phyloP scores from a whole-genome alignment of 2,329 filamentous ascomycete species.

The Alternaria burnsii region DNA sequence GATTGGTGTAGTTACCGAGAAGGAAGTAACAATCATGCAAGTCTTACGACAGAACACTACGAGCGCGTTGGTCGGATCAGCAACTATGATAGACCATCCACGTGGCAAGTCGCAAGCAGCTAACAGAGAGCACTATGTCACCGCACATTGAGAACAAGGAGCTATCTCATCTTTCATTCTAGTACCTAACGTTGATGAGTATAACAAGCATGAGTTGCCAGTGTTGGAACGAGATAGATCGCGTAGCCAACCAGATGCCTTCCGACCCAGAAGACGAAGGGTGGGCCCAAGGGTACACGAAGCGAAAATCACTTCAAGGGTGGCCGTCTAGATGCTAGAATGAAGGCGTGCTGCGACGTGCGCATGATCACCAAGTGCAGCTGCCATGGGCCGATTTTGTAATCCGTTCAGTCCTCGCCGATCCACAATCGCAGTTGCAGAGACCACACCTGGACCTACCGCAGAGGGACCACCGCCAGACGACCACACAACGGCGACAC shows the following conservation, averaged over 20 bases:
- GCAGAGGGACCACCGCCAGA: background rate
- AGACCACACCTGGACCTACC: background rate
- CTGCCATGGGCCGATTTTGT: conserved; percentile 1
- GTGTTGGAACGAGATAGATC: background rate
- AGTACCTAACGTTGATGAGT: background rate
- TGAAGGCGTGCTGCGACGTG: background rate
- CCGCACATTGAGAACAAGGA: background rate
- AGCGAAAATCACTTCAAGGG: background rate
- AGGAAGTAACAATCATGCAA: background rate
- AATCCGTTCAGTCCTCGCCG: background rate
- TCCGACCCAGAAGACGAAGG: background rate
- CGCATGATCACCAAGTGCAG: background rate
- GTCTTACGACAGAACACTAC: too few relatives aligned
- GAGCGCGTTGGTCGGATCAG: too few relatives aligned
- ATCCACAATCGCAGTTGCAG: background rate
- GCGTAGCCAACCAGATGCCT: background rate
- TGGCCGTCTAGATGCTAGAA: background rate
- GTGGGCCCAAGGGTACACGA: background rate
- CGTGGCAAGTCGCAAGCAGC: background rate
- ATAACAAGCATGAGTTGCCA: background rate
- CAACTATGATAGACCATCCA: background rate
- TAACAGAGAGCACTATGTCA: background rate
- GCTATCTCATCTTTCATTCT: background rate
- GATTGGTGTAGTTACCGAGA: background rate
- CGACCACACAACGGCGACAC: background rate